phyloP scores from a whole-genome alignment of 2,329 filamentous ascomycete species.

The Fusarium penzigii region DNA sequence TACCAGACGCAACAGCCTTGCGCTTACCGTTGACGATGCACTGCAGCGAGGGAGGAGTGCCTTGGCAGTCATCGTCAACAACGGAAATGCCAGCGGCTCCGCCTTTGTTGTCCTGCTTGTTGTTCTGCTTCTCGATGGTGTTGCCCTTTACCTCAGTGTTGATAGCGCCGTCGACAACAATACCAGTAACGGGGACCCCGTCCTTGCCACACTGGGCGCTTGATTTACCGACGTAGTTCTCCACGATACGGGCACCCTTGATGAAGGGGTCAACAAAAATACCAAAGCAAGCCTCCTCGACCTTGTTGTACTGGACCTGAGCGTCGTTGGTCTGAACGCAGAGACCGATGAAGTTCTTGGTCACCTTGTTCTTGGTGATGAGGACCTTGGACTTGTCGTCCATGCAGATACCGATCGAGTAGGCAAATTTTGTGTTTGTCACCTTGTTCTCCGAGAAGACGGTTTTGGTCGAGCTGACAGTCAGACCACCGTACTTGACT shows the following conservation, averaged over 20 bases:
- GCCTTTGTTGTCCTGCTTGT: slow-evolving; percentile 18
- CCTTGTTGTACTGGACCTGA: slow-evolving; percentile 34
- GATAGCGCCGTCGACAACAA: slow-evolving; percentile 31
- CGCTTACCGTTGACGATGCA: slow-evolving; percentile 13
- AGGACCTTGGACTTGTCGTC: slow-evolving; percentile 33
- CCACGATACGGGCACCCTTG: slow-evolving; percentile 28
- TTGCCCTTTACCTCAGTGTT: slow-evolving; percentile 32
- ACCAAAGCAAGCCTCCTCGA: slow-evolving; percentile 33
- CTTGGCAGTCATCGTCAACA: slow-evolving; percentile 25
- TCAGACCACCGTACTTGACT: slow-evolving; percentile 35
- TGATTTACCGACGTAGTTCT: slow-evolving; percentile 30
- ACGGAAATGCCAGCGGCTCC: slow-evolving; percentile 24
- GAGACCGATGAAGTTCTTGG: slow-evolving; percentile 33
- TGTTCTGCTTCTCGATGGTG: slow-evolving; percentile 13
- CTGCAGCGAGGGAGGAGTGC: not conserved
- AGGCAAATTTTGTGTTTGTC: slow-evolving; percentile 9
- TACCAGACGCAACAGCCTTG: slow-evolving; percentile 24
- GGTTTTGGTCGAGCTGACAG: slow-evolving; percentile 35
- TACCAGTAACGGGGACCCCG: slow-evolving; percentile 18
- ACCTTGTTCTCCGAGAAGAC: slow-evolving; percentile 31
- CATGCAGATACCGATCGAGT: slow-evolving; percentile 37
- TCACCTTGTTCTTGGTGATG: slow-evolving; percentile 32
- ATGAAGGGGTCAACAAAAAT: slow-evolving; percentile 36
- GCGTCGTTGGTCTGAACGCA: slow-evolving; percentile 38
- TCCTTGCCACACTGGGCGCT: slow-evolving; percentile 13